phyloP scores from a whole-genome alignment of 2,329 filamentous ascomycete genomes.

The Neurospora sp. region DNA sequence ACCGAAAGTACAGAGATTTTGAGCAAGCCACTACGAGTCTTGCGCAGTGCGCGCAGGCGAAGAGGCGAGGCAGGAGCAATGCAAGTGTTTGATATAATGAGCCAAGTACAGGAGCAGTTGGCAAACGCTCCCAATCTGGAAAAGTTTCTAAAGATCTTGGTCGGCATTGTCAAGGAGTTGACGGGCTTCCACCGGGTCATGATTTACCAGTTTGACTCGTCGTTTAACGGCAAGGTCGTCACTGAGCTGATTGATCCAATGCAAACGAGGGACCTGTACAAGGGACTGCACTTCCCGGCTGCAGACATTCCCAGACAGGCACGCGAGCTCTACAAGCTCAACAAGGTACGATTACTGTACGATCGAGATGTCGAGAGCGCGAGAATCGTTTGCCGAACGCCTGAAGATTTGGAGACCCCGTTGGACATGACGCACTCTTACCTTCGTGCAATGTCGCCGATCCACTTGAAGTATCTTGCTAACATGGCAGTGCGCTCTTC shows the following conservation, averaged over 20 bases:
- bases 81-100: slow-evolving; percentile 88
- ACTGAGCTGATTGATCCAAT: slow-evolving; percentile 77
- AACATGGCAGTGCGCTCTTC: slow-evolving; percentile 91
- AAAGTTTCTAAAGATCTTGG: slow-evolving; percentile 67
- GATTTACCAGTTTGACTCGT: slow-evolving; percentile 81
- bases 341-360: slow-evolving; percentile 81
- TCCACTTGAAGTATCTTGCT: slow-evolving; percentile 75
- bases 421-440: slow-evolving; percentile 80
- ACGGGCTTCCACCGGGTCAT: slow-evolving; percentile 89
- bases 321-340: slow-evolving; percentile 80
- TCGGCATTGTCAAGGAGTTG: slow-evolving; percentile 79
- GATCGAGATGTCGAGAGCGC: slow-evolving; percentile 74
- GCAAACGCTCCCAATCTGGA: slow-evolving; percentile 62
- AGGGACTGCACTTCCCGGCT: slow-evolving; percentile 80
- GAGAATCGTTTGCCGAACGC: slow-evolving; percentile 68
- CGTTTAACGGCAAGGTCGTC: slow-evolving; percentile 78
- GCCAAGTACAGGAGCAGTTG: slow-evolving; percentile 82
- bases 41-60: slow-evolving; percentile 65
- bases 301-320: slow-evolving; percentile 80
- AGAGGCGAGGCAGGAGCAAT: slow-evolving; percentile 74
- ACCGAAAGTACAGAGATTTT: slow-evolving; percentile 64
- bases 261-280: slow-evolving; percentile 74
- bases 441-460: slow-evolving; percentile 81
- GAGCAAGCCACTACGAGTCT: slow-evolving; percentile 68
- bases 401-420: slow-evolving; percentile 63